Base-by-base conservation (phyloP, 176 grass and related monocot genomes). In the Oryza australiensis region DNA sequence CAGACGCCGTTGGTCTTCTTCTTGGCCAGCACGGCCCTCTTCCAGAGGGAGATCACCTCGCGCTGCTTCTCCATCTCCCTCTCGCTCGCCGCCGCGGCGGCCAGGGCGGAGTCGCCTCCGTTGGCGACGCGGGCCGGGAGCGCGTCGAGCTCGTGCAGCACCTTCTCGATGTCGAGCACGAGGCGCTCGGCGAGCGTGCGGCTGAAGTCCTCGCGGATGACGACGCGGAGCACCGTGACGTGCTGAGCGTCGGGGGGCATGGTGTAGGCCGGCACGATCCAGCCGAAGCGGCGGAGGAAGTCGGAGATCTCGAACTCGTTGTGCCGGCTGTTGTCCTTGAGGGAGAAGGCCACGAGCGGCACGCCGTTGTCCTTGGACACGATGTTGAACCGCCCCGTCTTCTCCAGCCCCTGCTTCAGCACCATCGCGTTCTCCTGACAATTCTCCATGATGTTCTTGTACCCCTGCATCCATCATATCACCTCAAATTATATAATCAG, bases 261-360 rank as follows among this genome's bases (percentile, higher is more conserved):
- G 46, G 91, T 94, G 87, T 97, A 97, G 10, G 94, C 94, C 74
- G 94, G 94, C 71, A 97, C 87, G 87, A 97, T 97, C 94, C 94
- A 97, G 38, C 94, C 94, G 70, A 88, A 97, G 33, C 94, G 89
- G 72, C 94, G 94, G 14, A 97, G 75, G 77, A 69, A 92, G 29
- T 97, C 91, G 45, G 94, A 94, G 84, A 97, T 88, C 87, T 90
- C 94, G 70, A 94, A 94, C 91, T 97, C 94, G 78, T 90, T 81
- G 62, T 94, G 91, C 18, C 85, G 84, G 70, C 66, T 86, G 67
- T 81, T 86, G 81, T 97, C 91, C 94, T 94, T 97, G 81, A 97
- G 92, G 24, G 94, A 97, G 94, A 97, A 97, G 38, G 94, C 94
- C 57, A 97, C 94, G 33, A 97, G 85, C 49, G 94, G 94, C 35